Evolutionary conservation across 345 rosid species (phyloP).

Genomic region (Aquilaria malaccensis): DNA sequence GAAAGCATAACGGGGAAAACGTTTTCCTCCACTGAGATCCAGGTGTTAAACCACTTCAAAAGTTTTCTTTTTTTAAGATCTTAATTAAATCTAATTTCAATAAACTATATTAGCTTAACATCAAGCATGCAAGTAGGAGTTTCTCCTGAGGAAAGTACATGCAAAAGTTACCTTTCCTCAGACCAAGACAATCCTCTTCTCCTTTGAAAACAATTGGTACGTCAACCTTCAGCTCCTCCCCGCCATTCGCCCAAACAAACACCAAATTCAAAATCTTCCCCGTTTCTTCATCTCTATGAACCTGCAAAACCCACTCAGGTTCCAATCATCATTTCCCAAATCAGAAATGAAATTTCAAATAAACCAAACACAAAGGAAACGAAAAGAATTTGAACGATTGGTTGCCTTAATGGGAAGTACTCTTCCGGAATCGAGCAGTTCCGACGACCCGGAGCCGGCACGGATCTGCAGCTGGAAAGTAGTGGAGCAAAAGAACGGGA

Average conservation of each 20-base stretch:
- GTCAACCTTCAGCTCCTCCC: conserved; percentile 63
- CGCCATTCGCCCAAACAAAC: conserved; percentile 86
- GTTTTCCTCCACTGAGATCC: background rate
- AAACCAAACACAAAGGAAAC: no score
- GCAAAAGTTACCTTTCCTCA: conserved; percentile 54
- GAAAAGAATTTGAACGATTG: no score
- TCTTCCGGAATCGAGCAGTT: conserved; percentile 58
- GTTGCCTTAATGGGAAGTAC: conserved; percentile 79
- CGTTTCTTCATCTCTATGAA: conserved; percentile 73
- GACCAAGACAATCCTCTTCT: conserved; percentile 60
- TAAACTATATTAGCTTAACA: background rate
- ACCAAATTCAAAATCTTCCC: conserved; percentile 84
- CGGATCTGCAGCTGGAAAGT: conserved; percentile 60
- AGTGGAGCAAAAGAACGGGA: conserved; percentile 60
- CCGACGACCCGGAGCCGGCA: conserved; percentile 56
- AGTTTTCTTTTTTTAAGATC: background rate
- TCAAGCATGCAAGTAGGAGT: background rate
- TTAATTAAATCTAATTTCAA: background rate
- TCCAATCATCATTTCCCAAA: conserved; percentile 5
- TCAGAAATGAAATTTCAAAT: background rate
- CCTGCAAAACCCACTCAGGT: conserved; percentile 27
- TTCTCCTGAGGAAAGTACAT: no score
- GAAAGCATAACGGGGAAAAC: background rate
- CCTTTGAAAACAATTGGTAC: conserved; percentile 88
- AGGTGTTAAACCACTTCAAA: background rate